Conservation (phyloP, 2,329 filamentous ascomycete genomes). For the Colletotrichum sp. region DNA sequence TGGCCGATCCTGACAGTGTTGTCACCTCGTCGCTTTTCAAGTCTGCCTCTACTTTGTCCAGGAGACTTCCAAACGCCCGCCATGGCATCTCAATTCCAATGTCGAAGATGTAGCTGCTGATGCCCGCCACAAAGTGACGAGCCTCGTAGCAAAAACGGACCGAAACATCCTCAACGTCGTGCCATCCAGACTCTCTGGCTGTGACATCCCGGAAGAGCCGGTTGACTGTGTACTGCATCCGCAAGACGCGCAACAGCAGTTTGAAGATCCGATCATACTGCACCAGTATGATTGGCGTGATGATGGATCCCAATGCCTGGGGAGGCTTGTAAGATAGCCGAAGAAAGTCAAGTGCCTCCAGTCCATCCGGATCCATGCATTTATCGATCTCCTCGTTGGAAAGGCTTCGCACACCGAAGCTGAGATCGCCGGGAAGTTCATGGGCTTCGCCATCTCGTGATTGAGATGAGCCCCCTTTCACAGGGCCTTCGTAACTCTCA, state of each 20-base stretch:
- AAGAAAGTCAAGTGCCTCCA: slow-evolving; percentile 93
- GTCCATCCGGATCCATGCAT: slow-evolving; percentile 81
- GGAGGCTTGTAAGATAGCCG: slow-evolving; percentile 85
- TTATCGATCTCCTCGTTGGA: slow-evolving; percentile 78
- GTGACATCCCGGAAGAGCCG: slow-evolving; percentile 66
- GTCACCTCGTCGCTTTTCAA: slow-evolving; percentile 49
- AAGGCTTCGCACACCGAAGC: slow-evolving; percentile 86
- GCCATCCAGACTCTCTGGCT: slow-evolving; percentile 37
- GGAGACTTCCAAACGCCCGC: slow-evolving; percentile 69
- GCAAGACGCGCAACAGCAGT: slow-evolving; percentile 75
- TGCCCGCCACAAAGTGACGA: slow-evolving; percentile 76
- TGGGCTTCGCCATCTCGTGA: slow-evolving; percentile 29
- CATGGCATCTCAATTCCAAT: slow-evolving; percentile 77
- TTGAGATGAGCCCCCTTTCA: slow-evolving; percentile 9
- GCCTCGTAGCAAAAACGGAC: slow-evolving; percentile 76
- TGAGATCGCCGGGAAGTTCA: slow-evolving; percentile 71
- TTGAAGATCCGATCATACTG: slow-evolving; percentile 90
- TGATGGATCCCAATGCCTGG: slow-evolving; percentile 71
- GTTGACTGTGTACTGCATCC: slow-evolving; percentile 79
- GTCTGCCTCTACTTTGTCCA: slow-evolving; percentile 66
- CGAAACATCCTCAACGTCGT: slow-evolving; percentile 39
- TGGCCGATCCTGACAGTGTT: slow-evolving; percentile 47
- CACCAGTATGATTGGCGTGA: slow-evolving; percentile 72
- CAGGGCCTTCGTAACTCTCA: slow-evolving; percentile 66
- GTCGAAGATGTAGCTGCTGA: slow-evolving; percentile 82